These are phyloP conservation scores for Chalaropsis ovoidea DNA, from an alignment of 2,329 filamentous ascomycete species.

Conservation along the genomic window DNA sequence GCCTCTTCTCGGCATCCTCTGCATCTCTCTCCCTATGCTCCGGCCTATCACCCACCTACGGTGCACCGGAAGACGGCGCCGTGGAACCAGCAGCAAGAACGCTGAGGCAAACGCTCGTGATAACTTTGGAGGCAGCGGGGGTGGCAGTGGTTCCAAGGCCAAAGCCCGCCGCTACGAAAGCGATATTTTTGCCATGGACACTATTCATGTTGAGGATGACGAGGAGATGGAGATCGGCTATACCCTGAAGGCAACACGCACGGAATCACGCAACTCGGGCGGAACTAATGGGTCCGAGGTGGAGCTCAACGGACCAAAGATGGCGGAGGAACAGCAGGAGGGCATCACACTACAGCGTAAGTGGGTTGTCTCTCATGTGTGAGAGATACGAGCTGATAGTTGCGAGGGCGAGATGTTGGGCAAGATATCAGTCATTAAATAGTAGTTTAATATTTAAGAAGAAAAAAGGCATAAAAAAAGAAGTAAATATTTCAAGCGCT, in stretches of 20 bases:
- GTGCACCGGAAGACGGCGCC: background rate
- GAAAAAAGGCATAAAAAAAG: too few species aligned
- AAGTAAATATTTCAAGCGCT: background rate
- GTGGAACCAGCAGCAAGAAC: background rate
- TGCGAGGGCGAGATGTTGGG: background rate
- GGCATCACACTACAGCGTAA: constrained; percentile 25
- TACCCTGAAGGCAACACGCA: constrained; percentile 19
- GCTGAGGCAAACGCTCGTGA: background rate
- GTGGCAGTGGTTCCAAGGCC: background rate
- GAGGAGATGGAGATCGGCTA: constrained; percentile 25
- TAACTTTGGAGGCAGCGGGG: background rate
- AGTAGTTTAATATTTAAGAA: background rate
- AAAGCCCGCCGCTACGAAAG: constrained; percentile 7
- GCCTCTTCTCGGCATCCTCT: constrained; percentile 28
- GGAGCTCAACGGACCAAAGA: constrained; percentile 17
- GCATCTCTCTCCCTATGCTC: constrained; percentile 28
- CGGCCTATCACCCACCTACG: constrained; percentile 25
- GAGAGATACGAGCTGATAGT: background rate
- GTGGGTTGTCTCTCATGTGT: constrained; percentile 24
- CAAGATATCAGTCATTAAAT: background rate
- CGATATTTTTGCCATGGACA: constrained; percentile 24
- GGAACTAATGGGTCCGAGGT: constrained; percentile 23
- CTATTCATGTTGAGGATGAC: constrained; percentile 23
- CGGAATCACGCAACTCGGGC: constrained; percentile 22
- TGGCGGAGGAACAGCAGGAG: constrained; percentile 16